phyloP scores from a whole-genome alignment of 164 flowering plant species.

The Annona squamosa region DNA sequence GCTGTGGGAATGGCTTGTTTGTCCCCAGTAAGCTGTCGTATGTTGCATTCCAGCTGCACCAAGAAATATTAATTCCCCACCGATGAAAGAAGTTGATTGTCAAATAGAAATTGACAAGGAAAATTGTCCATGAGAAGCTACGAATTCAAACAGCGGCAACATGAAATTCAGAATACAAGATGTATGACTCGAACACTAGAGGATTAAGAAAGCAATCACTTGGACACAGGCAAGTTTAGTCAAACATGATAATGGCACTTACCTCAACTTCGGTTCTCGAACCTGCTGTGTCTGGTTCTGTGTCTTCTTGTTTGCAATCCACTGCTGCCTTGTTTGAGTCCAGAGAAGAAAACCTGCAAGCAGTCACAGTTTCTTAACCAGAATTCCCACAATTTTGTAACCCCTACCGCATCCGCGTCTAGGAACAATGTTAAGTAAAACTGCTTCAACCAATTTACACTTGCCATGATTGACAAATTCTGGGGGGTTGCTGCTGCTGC shows the following conservation, averaged over 20 bases:
- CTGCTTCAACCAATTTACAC: conserved; percentile 8
- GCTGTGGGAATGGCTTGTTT: conserved; percentile 54
- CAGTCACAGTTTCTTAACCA: not conserved
- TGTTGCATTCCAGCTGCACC: conserved; percentile 69
- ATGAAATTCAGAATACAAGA: no score
- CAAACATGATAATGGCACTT: not conserved
- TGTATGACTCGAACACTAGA: no score
- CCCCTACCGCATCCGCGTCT: no score
- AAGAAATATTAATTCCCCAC: not conserved
- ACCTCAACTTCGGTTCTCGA: conserved; percentile 55
- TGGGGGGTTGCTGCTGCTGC: conserved; percentile 34
- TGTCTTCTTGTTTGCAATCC: conserved; percentile 42
- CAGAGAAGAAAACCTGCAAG: conserved; percentile 62
- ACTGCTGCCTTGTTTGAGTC: conserved; percentile 63
- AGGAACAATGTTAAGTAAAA: not conserved
- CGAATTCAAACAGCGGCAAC: no score
- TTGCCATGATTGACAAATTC: conserved; percentile 78
- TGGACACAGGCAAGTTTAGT: no score
- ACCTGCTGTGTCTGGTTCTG: conserved; percentile 25
- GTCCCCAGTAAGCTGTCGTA: conserved; percentile 70
- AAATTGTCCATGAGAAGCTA: no score
- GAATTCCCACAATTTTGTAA: no score
- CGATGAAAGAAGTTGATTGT: not conserved
- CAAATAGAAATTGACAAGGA: not conserved
- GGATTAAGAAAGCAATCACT: no score